Base-by-base conservation (phyloP, 2,329 filamentous ascomycete genomes). In the Fusarium haematococcum region DNA sequence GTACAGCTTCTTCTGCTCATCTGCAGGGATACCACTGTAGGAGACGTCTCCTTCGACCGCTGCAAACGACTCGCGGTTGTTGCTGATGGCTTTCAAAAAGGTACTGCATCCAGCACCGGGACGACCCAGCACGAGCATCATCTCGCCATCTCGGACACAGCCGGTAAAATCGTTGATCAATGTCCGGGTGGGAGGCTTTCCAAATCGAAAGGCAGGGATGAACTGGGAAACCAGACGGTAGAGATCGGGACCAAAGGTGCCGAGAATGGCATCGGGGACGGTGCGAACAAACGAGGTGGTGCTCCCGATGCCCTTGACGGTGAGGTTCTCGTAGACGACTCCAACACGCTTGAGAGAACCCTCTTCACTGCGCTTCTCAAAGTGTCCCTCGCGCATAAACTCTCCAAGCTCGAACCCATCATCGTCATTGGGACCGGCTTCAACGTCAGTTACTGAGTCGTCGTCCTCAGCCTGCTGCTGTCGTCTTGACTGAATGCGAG, bases 191-290 rank as follows among this genome's bases (percentile, higher is more conserved):
- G 76, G 79, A 1, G 76, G 68, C 13, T 75, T 70, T 30, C 63
- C 56, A 35, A 80, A 52, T 3, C 71, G 75, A 14, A 81, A 66
- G 30, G 67, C 71, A 6, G 85, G 85, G 7, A 88, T 74, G 56
- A 80, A 82, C 2, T 79, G 76, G 33, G 81, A 82, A 16, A 95
- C 76, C 8, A 94, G 83, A 25, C 85, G 88, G 80, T 94, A 96
- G 2, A 96, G 84, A 81, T 96, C 94, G 0, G 94, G 94, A 0
- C 94, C 94, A 80, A 97, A 96, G 0, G 93, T 95, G 25, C 93
- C 93, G 6, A 95, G 71, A 41, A 96, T 86, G 4, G 94, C 94
- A 73, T 94, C 89, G 0, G 94, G 93, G 0, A 96, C 83, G 0
- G 93, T 95, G 70, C 90, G 90, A 30, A 93, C 93, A 73, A 93